These are phyloP conservation scores for Endogone sp. DNA, from an alignment of 192 early-diverging fungal genomes.

Conservation along the genomic window DNA sequence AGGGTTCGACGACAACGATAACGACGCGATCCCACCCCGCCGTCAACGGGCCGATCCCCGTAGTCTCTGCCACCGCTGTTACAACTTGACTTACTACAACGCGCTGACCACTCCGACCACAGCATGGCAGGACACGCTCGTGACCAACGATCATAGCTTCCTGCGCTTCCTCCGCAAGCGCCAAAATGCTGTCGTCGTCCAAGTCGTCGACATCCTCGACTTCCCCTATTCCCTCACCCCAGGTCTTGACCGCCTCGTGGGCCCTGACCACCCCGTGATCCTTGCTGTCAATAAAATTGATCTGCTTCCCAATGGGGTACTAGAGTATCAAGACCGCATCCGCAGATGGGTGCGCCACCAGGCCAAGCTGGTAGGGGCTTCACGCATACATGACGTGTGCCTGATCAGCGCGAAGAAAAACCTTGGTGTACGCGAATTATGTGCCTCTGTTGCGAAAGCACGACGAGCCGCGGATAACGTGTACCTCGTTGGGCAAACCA, in stretches of 20 bases:
- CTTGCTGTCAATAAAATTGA: conserved; percentile 73
- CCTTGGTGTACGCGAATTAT: conserved; percentile 44
- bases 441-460: conserved; percentile 34
- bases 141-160: conserved; percentile 44
- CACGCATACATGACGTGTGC: conserved; percentile 31
- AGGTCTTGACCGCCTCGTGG: conserved; percentile 45
- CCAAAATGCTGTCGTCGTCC: conserved; percentile 45
- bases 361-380: conserved; percentile 29
- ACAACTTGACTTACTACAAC: conserved; percentile 56
- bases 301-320: conserved; percentile 51
- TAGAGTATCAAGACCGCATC: conserved; percentile 43
- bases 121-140: conserved; percentile 20
- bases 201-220: conserved; percentile 64
- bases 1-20: not conserved
- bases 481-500: conserved; percentile 69
- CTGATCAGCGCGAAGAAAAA: conserved; percentile 61
- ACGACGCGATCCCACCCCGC: conserved; percentile 16
- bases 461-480: conserved; percentile 46
- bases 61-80: conserved; percentile 64
- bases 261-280: conserved; percentile 41
- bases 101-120: conserved; percentile 7
- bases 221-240: conserved; percentile 59
- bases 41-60: conserved; percentile 7
- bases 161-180: conserved; percentile 53
- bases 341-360: conserved; percentile 46